Evolutionary conservation across 179 eudicot species (phyloP).

Genomic region (Gypsophila paniculata): DNA sequence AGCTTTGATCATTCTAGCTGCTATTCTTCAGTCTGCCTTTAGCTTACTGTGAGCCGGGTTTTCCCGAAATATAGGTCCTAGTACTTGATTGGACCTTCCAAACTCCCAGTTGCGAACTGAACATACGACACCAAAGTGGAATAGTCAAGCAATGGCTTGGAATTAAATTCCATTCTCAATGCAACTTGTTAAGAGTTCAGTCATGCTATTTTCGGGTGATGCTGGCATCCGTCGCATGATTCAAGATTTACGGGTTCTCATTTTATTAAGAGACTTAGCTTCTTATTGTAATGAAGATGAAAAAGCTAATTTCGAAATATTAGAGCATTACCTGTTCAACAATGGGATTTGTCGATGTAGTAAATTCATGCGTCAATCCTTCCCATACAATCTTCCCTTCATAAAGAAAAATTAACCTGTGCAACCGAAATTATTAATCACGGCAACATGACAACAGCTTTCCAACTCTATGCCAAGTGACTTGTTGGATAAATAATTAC

Average conservation of each 20-base stretch:
- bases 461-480: slow-evolving; percentile 2
- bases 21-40: too few species aligned
- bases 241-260: too few species aligned
- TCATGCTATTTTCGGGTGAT: not conserved
- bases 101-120: slow-evolving; percentile 80
- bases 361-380: slow-evolving; percentile 88
- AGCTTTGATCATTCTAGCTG: too few species aligned
- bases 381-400: slow-evolving; percentile 91
- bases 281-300: not conserved
- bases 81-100: slow-evolving; percentile 84
- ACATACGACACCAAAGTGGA: slow-evolving; percentile 14
- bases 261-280: not conserved
- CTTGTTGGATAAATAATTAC: slow-evolving; percentile 28
- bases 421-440: slow-evolving; percentile 10
- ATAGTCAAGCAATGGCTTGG: too few species aligned
- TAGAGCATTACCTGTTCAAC: slow-evolving; percentile 61
- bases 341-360: slow-evolving; percentile 70
- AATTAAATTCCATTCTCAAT: too few species aligned
- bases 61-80: slow-evolving; percentile 26
- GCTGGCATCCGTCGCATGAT: too few species aligned
- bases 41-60: not conserved
- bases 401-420: slow-evolving; percentile 68
- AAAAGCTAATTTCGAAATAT: not conserved
- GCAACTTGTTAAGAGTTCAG: not conserved
- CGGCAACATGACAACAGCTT: not conserved